These are phyloP conservation scores for Bromus sterilis DNA, from an alignment of 176 grass and related monocot species.

Conservation along the genomic window DNA sequence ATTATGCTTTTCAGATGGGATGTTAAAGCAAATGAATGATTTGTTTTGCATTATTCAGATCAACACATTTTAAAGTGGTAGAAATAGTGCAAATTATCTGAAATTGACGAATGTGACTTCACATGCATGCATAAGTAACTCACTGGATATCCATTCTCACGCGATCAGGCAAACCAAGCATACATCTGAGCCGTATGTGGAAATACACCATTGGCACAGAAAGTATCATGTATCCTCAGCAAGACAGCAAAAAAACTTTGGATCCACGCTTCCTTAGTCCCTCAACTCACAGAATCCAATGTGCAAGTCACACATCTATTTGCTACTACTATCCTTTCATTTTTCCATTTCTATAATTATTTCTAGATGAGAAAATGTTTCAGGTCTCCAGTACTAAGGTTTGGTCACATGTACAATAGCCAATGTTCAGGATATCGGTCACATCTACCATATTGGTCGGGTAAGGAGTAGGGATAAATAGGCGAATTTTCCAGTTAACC, in stretches of 20 bases:
- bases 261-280: constrained; percentile 14
- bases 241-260: constrained; percentile 15
- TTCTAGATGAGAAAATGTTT: neutral
- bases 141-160: neutral
- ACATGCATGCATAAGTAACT: constrained; percentile 4
- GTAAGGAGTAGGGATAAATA: no score
- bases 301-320: constrained; percentile 5
- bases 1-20: constrained; percentile 4
- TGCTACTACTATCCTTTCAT: constrained; percentile 12
- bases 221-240: constrained; percentile 9
- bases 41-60: no score
- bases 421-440: no score
- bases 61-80: no score
- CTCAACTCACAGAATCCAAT: constrained; percentile 19
- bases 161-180: neutral
- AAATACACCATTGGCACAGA: neutral
- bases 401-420: neutral
- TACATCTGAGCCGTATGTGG: neutral
- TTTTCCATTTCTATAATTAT: neutral
- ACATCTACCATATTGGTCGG: no score
- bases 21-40: constrained; percentile 2
- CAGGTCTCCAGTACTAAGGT: neutral
- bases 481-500: no score
- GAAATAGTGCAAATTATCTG: no score
- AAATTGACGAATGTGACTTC: neutral